These are phyloP conservation scores for Pyrus communis DNA, from an alignment of 306 rosid genomes.

Conservation along the genomic window DNA sequence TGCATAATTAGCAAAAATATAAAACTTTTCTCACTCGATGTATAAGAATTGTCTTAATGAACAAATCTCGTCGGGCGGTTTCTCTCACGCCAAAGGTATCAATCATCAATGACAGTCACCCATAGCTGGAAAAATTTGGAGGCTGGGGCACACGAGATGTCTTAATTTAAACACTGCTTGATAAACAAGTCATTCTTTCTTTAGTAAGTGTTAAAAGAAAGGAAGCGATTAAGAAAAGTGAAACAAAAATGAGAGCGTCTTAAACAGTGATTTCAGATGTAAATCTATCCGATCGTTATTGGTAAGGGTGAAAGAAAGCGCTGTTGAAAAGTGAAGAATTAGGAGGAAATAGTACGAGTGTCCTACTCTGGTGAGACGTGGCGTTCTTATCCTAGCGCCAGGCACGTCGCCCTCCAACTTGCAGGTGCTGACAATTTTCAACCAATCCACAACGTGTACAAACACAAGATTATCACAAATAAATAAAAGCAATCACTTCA, in stretches of 20 bases:
- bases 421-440: slow-evolving; percentile 2
- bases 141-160: too few relatives aligned
- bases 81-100: background rate
- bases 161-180: background rate
- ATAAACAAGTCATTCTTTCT: background rate
- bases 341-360: background rate
- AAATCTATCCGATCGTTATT: background rate
- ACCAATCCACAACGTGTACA: background rate
- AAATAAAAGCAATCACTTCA: background rate
- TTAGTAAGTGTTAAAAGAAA: too few relatives aligned
- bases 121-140: too few relatives aligned
- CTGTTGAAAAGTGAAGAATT: background rate
- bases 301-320: background rate
- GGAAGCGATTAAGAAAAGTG: background rate
- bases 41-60: background rate
- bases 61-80: background rate
- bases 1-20: too few relatives aligned
- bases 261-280: background rate
- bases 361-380: background rate
- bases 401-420: background rate
- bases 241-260: background rate
- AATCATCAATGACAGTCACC: too few relatives aligned
- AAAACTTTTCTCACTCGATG: too few relatives aligned
- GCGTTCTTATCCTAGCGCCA: background rate
- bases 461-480: background rate